Conservation (phyloP, 495 filamentous ascomycete species). For the Neurospora sublineolata region DNA sequence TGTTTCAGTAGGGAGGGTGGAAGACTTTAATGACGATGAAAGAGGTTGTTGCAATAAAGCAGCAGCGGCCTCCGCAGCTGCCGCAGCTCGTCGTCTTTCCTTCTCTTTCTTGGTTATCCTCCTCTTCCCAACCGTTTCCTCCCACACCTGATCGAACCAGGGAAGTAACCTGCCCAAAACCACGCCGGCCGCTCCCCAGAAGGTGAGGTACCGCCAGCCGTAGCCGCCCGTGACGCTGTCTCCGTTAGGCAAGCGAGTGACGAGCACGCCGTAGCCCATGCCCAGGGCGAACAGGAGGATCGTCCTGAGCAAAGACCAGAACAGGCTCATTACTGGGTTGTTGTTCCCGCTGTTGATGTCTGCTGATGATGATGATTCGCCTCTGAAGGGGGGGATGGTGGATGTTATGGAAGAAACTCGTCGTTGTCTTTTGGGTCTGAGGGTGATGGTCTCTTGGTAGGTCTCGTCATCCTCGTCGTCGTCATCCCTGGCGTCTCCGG, state of each 20-base stretch:
- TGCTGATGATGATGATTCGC: conserved; percentile 18
- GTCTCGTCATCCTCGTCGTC: conserved; percentile 38
- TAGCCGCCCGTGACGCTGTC: conserved; percentile 20
- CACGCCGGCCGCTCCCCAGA: conserved; percentile 77
- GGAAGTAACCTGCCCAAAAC: conserved; percentile 67
- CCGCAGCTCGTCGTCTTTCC: conserved; percentile 4
- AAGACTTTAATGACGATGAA: neutral
- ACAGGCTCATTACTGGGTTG: conserved; percentile 1
- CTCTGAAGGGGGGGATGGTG: neutral
- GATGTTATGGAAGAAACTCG: conserved; percentile 9
- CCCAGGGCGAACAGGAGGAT: conserved; percentile 70
- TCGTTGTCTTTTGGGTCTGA: conserved; percentile 1
- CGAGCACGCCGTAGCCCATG: conserved; percentile 70
- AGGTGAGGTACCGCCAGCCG: conserved; percentile 56
- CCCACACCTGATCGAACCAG: conserved; percentile 65
- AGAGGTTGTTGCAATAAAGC: neutral
- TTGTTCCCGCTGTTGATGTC: conserved; percentile 1
- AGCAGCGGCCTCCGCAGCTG: neutral
- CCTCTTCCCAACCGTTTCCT: conserved; percentile 16
- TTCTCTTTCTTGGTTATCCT: conserved; percentile 2
- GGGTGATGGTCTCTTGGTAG: conserved; percentile 22
- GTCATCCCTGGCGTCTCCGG: neutral
- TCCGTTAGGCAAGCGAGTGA: conserved; percentile 52
- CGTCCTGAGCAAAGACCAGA: conserved; percentile 40
- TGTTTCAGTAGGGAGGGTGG: neutral